Evolutionary conservation across 2,329 filamentous ascomycete species (phyloP), one percentile per base, ranked within the genome.

Genomic region (Leptographium wingfieldii): DNA sequence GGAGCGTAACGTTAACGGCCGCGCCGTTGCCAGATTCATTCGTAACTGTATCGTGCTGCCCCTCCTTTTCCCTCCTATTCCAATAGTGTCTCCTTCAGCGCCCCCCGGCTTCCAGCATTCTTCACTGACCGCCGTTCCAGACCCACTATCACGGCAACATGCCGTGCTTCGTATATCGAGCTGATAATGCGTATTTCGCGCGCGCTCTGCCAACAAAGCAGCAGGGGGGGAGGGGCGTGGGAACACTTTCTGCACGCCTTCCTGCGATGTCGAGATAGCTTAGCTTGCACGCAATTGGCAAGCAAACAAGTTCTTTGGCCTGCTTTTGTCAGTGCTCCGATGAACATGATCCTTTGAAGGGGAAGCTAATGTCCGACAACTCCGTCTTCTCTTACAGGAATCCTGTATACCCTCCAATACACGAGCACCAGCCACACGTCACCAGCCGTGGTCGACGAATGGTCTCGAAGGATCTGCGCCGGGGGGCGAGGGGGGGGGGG

Each of bases 41-140:
- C 40, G 12, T 19, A 16, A 19, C 14, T 19, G 14, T 43, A 43
- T 43, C 40, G 40, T 3, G 19, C 40, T 27, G 25, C 25, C 22
- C 49, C 49, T 29, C 49, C 49, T 27, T 29, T 14, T 25, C 33
- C 54, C 52, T 27, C 52, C 29, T 27, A 29, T 52, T 22, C 49
- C 49, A 52, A 52, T 52, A 52, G 49, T 25, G 49, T n/a, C 46
- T 19, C 51, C 51, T 33, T 53, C 29, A 33, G 51, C 51, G 51
- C 51, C 19, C 27, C 12, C 27, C 12, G 14, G 29, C 52, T 38
- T 22, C 52, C 53, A 55, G 31, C 35, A 27, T 48, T 49, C 25
- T 14, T 33, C 25, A 12, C 54, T 58, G 56, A 58, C 56, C 56
- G 56, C 56, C 35, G 46, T 58, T 58, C 56, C 19, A 14, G 48